Evolutionary conservation across 2,329 filamentous ascomycete genomes (phyloP), one percentile per base, ranked within the genome.

Genomic region (Parafenestella ontariensis): DNA sequence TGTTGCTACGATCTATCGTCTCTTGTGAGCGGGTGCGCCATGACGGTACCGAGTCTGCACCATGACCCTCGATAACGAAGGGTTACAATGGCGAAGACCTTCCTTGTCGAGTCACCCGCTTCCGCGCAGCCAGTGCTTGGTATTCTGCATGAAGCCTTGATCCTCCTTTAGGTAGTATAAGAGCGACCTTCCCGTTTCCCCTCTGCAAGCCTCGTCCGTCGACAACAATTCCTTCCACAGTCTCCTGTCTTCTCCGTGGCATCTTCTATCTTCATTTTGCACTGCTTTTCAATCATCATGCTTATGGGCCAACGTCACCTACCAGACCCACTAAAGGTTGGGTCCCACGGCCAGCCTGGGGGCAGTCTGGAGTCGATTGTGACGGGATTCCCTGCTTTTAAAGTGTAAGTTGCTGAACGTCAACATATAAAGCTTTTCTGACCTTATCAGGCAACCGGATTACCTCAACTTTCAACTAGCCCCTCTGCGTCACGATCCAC

Each of bases 71-170:
- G 13, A 40, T 24, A 39, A 24, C 43, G 44, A 34, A 56, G 28
- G 47, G 53, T 49, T 46, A 44, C 45, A 49, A 48, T 41, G 23
- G 28, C 13, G 15, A 42, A 26, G 8, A 28, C 17, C 7, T 20
- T 31, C 33, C 37, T 24, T 20, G 34, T 31, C 23, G 2, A 45
- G 13, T 28, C 20, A 41, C 53, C 53, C 53, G 48, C 45, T 46
- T 56, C 53, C 53, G 53, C 53, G 53, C 37, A 21, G 37, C 31
- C 23, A n/a, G 47, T 21, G 44, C 28, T 46, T 31, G 26, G 11
- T 33, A 18, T 48, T 24, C 17, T 40, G 53, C 53, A 44, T 40
- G 42, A 44, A 56, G 53, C 39, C 5, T 44, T 48, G 36, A 36
- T 33, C 39, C 28, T 31, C 26, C 20, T 20, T 40, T 10, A 13